Evolutionary conservation across 768 basidiomycete genomes (phyloP).

Genomic region (Macrolepiota albuminosa): DNA sequence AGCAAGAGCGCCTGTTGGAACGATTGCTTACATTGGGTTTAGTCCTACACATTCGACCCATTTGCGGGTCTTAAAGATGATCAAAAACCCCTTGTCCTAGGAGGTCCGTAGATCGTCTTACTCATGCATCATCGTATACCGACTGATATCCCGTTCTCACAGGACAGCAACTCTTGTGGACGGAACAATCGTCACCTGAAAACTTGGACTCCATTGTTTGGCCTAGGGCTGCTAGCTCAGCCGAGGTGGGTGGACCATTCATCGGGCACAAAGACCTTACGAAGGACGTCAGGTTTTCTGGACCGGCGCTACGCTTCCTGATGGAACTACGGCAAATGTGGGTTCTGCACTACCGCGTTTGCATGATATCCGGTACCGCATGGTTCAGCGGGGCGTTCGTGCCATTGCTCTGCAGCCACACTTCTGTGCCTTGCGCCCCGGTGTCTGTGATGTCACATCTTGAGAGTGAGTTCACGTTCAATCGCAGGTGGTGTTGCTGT

Average conservation of each 20-base stretch:
- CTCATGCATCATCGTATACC: not conserved
- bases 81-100: slow-evolving; percentile 55
- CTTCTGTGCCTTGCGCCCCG: slow-evolving; percentile 50
- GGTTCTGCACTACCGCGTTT: slow-evolving; percentile 32
- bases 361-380: slow-evolving; percentile 44
- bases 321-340: slow-evolving; percentile 34
- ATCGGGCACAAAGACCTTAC: not conserved
- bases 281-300: slow-evolving; percentile 48
- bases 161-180: slow-evolving; percentile 70
- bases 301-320: slow-evolving; percentile 47
- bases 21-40: not conserved
- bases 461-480: not conserved
- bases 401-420: slow-evolving; percentile 51
- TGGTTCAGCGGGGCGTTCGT: slow-evolving; percentile 42
- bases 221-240: slow-evolving; percentile 68
- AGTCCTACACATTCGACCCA: slow-evolving; percentile 71
- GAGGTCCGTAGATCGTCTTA: slow-evolving; percentile 39
- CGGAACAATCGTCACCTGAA: slow-evolving; percentile 65
- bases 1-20: too few relatives aligned
- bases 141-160: not conserved
- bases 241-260: slow-evolving; percentile 37
- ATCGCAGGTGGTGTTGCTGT: not conserved
- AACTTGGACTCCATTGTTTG: slow-evolving; percentile 68
- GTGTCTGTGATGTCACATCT: slow-evolving; percentile 30
- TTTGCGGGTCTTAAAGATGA: slow-evolving; percentile 44